Evolutionary conservation across 1,284 basidiomycete species (phyloP).

Genomic region (Trametes polyzona): DNA sequence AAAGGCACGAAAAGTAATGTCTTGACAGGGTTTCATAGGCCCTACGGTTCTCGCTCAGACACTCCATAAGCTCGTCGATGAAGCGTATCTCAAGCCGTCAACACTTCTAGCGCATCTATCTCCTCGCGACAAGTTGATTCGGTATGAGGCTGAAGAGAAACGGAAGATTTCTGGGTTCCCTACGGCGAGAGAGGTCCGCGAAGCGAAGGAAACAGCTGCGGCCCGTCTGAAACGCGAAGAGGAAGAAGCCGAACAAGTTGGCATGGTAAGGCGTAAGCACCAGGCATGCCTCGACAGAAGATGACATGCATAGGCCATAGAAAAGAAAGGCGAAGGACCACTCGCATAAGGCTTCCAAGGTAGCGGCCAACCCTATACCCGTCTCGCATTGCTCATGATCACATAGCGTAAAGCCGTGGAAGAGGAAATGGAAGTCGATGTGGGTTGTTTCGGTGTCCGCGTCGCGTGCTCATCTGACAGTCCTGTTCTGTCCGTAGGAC

Average conservation of each 20-base stretch:
- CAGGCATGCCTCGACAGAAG: constrained; percentile 5
- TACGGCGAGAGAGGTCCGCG: constrained; percentile 72
- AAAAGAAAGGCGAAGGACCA: constrained; percentile 64
- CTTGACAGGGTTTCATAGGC: constrained; percentile 39
- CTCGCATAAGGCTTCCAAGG: constrained; percentile 54
- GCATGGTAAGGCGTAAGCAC: constrained; percentile 55
- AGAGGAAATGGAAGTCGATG: constrained; percentile 64
- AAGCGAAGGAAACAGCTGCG: constrained; percentile 67
- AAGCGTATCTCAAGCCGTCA: constrained; percentile 72
- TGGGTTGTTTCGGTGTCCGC: constrained; percentile 39
- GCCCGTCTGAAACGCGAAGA: constrained; percentile 69
- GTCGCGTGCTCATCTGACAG: background rate
- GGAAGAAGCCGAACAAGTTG: constrained; percentile 70
- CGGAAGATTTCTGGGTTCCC: constrained; percentile 72
- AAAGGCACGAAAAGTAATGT: background rate
- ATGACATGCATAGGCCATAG: constrained; percentile 40
- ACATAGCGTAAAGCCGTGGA: constrained; percentile 60
- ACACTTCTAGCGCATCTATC: constrained; percentile 74
- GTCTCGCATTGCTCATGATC: background rate
- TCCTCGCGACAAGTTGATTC: constrained; percentile 73
- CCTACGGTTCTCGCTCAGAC: constrained; percentile 57
- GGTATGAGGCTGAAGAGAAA: constrained; percentile 77
- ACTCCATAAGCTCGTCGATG: constrained; percentile 67
- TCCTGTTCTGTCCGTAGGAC: constrained; percentile 62
- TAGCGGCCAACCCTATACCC: constrained; percentile 29